phyloP scores from a whole-genome alignment of 2,329 filamentous ascomycete species.

The Aphanoascus verrucosus region DNA sequence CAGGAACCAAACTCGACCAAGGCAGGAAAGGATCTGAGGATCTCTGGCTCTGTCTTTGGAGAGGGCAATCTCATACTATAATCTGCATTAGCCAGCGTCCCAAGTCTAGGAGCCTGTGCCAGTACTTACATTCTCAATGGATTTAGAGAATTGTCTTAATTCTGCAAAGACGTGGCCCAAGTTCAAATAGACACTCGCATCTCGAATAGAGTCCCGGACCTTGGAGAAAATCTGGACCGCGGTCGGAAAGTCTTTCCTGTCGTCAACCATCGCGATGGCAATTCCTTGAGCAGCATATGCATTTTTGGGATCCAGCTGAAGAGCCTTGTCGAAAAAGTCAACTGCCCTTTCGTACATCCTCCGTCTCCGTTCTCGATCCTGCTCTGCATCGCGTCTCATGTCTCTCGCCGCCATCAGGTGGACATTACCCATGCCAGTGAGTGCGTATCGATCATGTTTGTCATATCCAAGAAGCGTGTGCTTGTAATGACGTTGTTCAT shows the following conservation, averaged over 20 bases:
- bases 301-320: conserved; percentile 89
- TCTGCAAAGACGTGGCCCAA: conserved; percentile 88
- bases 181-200: conserved; percentile 82
- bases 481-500: conserved; percentile 89
- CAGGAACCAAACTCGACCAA: conserved; percentile 78
- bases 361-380: conserved; percentile 81
- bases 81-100: conserved; percentile 17
- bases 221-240: conserved; percentile 84
- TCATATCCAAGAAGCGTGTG: conserved; percentile 88
- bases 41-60: conserved; percentile 70
- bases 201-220: conserved; percentile 78
- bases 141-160: conserved; percentile 76
- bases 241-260: conserved; percentile 75
- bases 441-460: conserved; percentile 94
- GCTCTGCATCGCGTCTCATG: conserved; percentile 82
- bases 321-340: conserved; percentile 95
- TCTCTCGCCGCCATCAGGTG: conserved; percentile 78
- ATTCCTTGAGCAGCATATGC: conserved; percentile 94
- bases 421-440: conserved; percentile 97
- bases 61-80: conserved; percentile 70
- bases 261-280: conserved; percentile 85
- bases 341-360: conserved; percentile 83
- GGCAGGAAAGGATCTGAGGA: conserved; percentile 67
- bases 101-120: background rate
- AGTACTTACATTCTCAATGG: conserved; percentile 61